phyloP scores from a whole-genome alignment of 2,329 filamentous ascomycete genomes.

The Aspergillus sp. region DNA sequence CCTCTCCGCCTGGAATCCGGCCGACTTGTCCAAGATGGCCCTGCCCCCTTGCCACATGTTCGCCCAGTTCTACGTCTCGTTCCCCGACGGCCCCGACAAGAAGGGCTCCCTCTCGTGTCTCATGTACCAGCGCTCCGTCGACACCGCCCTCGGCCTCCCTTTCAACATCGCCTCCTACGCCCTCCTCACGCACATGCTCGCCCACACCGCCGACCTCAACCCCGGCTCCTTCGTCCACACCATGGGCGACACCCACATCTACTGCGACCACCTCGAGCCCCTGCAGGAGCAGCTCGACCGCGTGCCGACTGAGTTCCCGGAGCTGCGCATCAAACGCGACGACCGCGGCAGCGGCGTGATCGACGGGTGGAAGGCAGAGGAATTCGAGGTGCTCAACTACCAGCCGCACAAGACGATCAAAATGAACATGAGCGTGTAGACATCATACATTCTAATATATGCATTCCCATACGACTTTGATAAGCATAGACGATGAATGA shows the following conservation, averaged over 20 bases:
- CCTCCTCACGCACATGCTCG: conserved; percentile 90
- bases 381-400: conserved; percentile 85
- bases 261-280: conserved; percentile 87
- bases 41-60: conserved; percentile 97
- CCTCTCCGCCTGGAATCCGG: conserved; percentile 89
- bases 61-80: conserved; percentile 91
- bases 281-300: conserved; percentile 75
- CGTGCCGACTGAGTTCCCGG: conserved; percentile 78
- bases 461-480: too few species aligned
- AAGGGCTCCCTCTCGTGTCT: conserved; percentile 79
- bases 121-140: conserved; percentile 89
- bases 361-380: conserved; percentile 85
- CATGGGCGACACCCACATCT: conserved; percentile 98
- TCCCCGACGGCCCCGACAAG: conserved; percentile 46
- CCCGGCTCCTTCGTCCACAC: conserved; percentile 89
- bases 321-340: conserved; percentile 67
- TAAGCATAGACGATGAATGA: too few species aligned
- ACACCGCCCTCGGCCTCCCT: conserved; percentile 95
- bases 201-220: conserved; percentile 77
- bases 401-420: conserved; percentile 86
- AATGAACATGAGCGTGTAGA: conserved; percentile 96
- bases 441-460: too few species aligned
- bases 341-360: conserved; percentile 77
- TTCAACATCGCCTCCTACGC: conserved; percentile 98
- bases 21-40: conserved; percentile 82